phyloP scores from a whole-genome alignment of 2,329 filamentous ascomycete genomes.

The Talaromyces sp. region DNA sequence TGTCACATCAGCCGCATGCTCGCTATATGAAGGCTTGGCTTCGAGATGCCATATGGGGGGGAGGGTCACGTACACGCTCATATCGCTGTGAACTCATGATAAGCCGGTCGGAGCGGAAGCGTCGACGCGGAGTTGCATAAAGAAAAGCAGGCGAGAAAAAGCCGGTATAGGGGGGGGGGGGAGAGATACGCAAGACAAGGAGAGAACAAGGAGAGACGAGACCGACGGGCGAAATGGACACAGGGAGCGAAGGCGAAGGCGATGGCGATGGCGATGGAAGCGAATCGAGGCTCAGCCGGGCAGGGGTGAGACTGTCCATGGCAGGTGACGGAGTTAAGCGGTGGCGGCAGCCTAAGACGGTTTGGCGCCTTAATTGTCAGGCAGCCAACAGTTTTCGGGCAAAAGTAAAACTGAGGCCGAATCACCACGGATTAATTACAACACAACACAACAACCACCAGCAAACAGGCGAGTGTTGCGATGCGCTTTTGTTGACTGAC shows the following conservation, averaged over 20 bases:
- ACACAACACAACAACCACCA: conserved; percentile 25
- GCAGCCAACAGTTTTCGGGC: not conserved
- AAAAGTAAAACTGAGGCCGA: not conserved
- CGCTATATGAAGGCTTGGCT: not conserved
- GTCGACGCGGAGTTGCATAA: conserved; percentile 2
- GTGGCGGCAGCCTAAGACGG: not conserved
- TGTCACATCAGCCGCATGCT: not conserved
- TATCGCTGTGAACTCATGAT: conserved; percentile 47
- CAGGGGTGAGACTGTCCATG: not conserved
- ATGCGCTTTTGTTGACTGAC: not conserved
- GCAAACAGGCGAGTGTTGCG: conserved; percentile 19
- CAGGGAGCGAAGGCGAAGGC: not conserved
- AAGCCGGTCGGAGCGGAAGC: conserved; percentile 36
- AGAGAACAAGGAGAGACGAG: conserved; percentile 8
- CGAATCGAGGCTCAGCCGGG: not conserved
- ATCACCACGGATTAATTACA: not conserved
- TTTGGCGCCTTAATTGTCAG: conserved; percentile 5
- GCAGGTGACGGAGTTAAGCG: conserved; percentile 7
- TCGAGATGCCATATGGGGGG: conserved; percentile 14
- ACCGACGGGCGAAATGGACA: conserved; percentile 1
- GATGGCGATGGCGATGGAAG: conserved; percentile 12
- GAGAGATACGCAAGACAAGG: conserved; percentile 2
- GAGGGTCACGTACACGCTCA: conserved; percentile 44
- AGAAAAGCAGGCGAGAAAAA: conserved; percentile 7
- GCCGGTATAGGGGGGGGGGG: not conserved